phyloP scores from a whole-genome alignment of 768 basidiomycete genomes.

The Boletus speciosus region DNA sequence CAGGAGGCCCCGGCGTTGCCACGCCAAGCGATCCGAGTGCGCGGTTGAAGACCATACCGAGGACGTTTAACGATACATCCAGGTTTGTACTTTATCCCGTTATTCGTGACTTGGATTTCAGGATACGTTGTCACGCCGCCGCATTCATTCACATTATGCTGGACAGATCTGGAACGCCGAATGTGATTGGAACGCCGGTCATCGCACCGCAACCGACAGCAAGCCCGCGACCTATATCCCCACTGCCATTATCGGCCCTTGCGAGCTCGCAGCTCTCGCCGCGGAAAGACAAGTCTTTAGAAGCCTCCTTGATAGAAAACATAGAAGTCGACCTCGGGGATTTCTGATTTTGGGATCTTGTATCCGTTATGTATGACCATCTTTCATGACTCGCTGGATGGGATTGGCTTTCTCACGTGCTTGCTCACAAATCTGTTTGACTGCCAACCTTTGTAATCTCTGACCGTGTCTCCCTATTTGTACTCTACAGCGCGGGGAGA shows the following conservation, averaged over 20 bases:
- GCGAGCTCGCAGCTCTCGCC: slow-evolving; percentile 26
- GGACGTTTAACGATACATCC: slow-evolving; percentile 53
- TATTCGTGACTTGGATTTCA: slow-evolving; percentile 18
- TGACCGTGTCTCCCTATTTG: neutral
- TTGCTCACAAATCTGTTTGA: neutral
- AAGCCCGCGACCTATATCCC: slow-evolving; percentile 35
- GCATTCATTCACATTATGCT: slow-evolving; percentile 6
- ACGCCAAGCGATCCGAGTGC: slow-evolving; percentile 62
- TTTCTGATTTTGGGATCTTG: slow-evolving; percentile 42
- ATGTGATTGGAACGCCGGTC: slow-evolving; percentile 45
- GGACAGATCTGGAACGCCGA: slow-evolving; percentile 42
- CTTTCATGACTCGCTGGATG: neutral
- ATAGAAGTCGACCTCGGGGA: slow-evolving; percentile 79
- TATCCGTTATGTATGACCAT: slow-evolving; percentile 2
- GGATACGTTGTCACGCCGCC: slow-evolving; percentile 13
- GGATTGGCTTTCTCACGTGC: neutral
- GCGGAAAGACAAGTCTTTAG: slow-evolving; percentile 43
- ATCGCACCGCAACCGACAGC: slow-evolving; percentile 28
- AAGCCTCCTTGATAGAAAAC: slow-evolving; percentile 56
- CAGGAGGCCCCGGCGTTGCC: slow-evolving; percentile 33
- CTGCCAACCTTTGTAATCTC: neutral
- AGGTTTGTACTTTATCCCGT: slow-evolving; percentile 45
- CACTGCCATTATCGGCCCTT: slow-evolving; percentile 27
- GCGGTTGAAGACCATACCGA: slow-evolving; percentile 60
- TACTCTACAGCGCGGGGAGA: slow-evolving; percentile 4